A percentile compares a stretch with the other conserved stretches of the same genome.
phyloP scores from a whole-genome alignment of 1,284 basidiomycete species.

The Prillingera fragicola region DNA sequence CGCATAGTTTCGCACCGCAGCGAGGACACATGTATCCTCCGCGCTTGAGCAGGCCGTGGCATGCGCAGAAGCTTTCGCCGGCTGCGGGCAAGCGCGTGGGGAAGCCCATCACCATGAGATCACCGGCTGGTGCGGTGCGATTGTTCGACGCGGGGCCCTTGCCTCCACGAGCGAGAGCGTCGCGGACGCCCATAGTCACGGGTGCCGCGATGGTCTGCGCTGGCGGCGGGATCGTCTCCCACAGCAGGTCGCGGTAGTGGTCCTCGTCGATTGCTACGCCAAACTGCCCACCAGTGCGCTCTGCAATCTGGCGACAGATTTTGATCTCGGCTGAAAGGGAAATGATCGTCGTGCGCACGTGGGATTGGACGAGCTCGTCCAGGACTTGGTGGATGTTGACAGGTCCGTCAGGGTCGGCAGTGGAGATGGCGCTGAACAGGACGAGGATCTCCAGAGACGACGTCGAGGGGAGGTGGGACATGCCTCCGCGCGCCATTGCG shows the following conservation, averaged over 20 bases:
- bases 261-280: slow-evolving; percentile 96
- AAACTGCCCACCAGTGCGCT: slow-evolving; percentile 83
- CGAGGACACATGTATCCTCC: slow-evolving; percentile 93
- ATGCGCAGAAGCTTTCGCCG: slow-evolving; percentile 79
- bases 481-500: slow-evolving; percentile 85
- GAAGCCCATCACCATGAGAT: slow-evolving; percentile 99
- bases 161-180: slow-evolving; percentile 53
- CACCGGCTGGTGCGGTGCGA: slow-evolving; percentile 60
- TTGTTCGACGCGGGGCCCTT: slow-evolving; percentile 27
- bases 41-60: slow-evolving; percentile 82
- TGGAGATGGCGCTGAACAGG: slow-evolving; percentile 90
- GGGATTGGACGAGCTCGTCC: slow-evolving; percentile 68
- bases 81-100: slow-evolving; percentile 83
- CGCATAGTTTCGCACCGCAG: slow-evolving; percentile 87
- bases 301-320: slow-evolving; percentile 84
- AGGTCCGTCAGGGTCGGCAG: slow-evolving; percentile 85
- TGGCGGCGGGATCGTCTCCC: slow-evolving; percentile 92
- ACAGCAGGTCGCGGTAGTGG: slow-evolving; percentile 89
- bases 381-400: slow-evolving; percentile 79
- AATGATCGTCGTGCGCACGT: slow-evolving; percentile 86
- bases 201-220: slow-evolving; percentile 58
- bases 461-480: slow-evolving; percentile 91
- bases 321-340: slow-evolving; percentile 95
- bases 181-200: slow-evolving; percentile 36
- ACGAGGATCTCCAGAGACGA: slow-evolving; percentile 92